phyloP scores from a whole-genome alignment of 306 rosid species.

The Clitoria ternatea region DNA sequence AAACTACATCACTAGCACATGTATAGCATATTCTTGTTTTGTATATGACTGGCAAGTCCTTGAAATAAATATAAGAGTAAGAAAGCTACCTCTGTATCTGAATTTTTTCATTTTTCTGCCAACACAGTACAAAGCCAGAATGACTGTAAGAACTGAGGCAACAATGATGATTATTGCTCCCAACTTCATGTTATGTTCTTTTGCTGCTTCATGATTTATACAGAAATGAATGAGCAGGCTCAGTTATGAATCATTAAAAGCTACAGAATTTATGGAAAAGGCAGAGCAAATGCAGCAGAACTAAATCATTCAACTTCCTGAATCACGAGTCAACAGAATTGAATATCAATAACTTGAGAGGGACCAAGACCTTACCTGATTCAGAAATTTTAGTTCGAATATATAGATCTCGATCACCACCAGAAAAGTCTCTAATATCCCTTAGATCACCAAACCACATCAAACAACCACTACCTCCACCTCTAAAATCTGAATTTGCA shows the following conservation, averaged over 20 bases:
- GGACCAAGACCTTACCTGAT: conserved; percentile 23
- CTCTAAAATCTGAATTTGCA: conserved; percentile 37
- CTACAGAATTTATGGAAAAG: not conserved
- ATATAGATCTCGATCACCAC: conserved; percentile 32
- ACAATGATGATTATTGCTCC: not conserved
- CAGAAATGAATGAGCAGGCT: conserved; percentile 6
- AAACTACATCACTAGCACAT: not conserved
- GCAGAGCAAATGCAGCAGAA: not conserved
- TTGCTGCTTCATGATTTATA: conserved; percentile 15
- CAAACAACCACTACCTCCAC: conserved; percentile 55
- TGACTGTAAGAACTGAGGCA: conserved; percentile 8
- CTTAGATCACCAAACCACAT: conserved; percentile 48
- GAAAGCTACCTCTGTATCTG: conserved; percentile 27
- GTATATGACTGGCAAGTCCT: not conserved
- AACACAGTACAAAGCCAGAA: conserved; percentile 15
- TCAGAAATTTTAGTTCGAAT: conserved; percentile 33
- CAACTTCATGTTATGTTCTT: conserved; percentile 9
- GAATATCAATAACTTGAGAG: not conserved
- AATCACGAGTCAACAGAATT: not conserved
- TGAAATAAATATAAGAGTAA: not conserved
- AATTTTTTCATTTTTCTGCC: conserved; percentile 14
- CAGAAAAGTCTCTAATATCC: conserved; percentile 29
- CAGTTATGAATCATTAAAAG: conserved; percentile 2
- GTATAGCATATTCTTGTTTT: not conserved
- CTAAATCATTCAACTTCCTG: not conserved